Conservation (phyloP, 2,329 filamentous ascomycete species). For the Cladosporium cucumerinum region DNA sequence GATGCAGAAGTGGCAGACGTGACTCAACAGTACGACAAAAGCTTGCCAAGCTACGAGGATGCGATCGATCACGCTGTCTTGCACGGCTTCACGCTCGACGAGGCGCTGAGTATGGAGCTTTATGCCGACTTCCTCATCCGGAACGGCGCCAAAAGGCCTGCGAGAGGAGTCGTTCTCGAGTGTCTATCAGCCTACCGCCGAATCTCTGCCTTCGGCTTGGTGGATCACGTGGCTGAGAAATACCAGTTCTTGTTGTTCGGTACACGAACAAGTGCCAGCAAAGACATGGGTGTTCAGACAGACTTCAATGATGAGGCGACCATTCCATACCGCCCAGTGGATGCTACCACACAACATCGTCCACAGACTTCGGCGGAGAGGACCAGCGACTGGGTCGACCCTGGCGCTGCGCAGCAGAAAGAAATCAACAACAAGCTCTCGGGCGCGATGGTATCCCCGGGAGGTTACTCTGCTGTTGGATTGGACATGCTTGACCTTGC, state of each 20-base stretch:
- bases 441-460: conserved; percentile 39
- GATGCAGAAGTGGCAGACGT: conserved; percentile 65
- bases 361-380: conserved; percentile 43
- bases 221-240: conserved; percentile 63
- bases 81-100: conserved; percentile 65
- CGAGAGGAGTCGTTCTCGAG: conserved; percentile 65
- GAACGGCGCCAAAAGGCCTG: conserved; percentile 62
- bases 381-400: conserved; percentile 50
- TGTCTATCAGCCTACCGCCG: conserved; percentile 66
- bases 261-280: conserved; percentile 56
- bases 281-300: conserved; percentile 62
- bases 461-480: conserved; percentile 61
- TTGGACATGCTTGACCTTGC: conserved; percentile 81
- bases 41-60: conserved; percentile 65
- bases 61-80: conserved; percentile 69
- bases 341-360: conserved; percentile 34
- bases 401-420: conserved; percentile 33
- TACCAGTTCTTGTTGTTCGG: conserved; percentile 66
- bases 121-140: conserved; percentile 70
- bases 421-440: conserved; percentile 20
- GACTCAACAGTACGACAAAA: conserved; percentile 43
- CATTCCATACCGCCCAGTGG: background rate
- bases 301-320: conserved; percentile 6
- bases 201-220: conserved; percentile 66
- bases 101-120: conserved; percentile 69